Base-by-base conservation (phyloP, 2,329 filamentous ascomycete species). In the Trichoderma simmonsii region DNA sequence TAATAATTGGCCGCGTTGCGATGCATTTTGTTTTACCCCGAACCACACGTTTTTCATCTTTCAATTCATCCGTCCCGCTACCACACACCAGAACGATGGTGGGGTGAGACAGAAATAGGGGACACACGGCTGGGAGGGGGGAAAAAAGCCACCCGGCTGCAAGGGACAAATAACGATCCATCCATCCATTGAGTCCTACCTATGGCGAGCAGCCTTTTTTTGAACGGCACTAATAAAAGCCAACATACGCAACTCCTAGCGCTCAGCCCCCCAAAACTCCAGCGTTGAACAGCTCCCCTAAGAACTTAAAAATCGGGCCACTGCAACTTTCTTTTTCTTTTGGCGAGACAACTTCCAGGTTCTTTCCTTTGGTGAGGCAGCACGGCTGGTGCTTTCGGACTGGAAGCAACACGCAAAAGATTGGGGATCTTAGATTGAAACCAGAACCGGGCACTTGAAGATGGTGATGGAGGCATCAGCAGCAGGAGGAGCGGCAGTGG, bases 401-500 rank as follows among this genome's bases (percentile, higher is more conserved):
- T 54, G 9, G 48, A 21, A 54, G 43, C n/a, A 51, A 34, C 26
- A 34, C 15, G 14, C 30, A 43, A 43, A 36, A 43, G 39, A n/a
- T 43, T 43, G 39, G 11, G 57, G n/a, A n/a, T 14, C 39, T 11
- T 21, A 48, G 36, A 30, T 28, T 26, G 30, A 34, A 34, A 34
- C 15, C 15, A n/a, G 28, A 11, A 36, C 26, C 11, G n/a, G 18
- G 54, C 32, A 64, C n/a, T 15, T 24, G 21, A 21, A 67, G 43
- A 74, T 73, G 74, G 70, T 34, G 59, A 51, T 32, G 12, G 36
- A 59, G 63, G 68, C 57, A 34, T 24, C 69, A 12, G 26, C 36
- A 36, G 57, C 59, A 63, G 59, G 21, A 39, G 43, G 56, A 57
- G n/a, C 57, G 43, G 51, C 62, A 48, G 51, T 36, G 21, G 79